Evolutionary conservation across 495 filamentous ascomycete species (phyloP), one percentile per base, ranked within the genome.

Genomic region (Staphylotrichum tortipilum): DNA sequence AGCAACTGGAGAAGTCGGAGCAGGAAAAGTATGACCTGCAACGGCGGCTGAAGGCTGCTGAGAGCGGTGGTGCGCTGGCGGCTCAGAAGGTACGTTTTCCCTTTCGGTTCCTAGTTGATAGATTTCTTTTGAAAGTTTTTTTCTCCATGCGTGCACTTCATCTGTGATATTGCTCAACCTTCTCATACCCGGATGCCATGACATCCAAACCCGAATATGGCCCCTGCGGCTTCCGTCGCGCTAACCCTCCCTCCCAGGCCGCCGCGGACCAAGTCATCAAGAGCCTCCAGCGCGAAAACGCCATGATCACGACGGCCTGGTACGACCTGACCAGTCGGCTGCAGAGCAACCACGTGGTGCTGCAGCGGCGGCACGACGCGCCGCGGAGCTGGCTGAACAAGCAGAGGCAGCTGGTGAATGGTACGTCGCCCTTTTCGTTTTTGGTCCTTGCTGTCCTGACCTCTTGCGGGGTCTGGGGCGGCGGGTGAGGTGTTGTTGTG

Each of bases 351-450:
- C 88, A 85, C 55, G 84, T 95, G 40, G 80, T 85, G 17, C 66
- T 89, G 57, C 84, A 79, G 65, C 74, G 81, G 60, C 73, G 86
- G 55, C 77, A 81, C 40, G 88, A 97, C 59, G 77, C 78, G 35
- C 88, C 88, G 28, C 83, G 78, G 64, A 91, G 89, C 60, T 97
- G 89, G 89, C 67, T 97, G 34, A 88, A 88, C 43, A 90, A 85
- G 69, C 91, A 96, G 72, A 76, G 90, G 66, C 82, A 77, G 63
- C 72, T 80, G 58, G 80, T 90, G 55, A 81, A 81, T 64, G 75
- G 71, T 74, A 30, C 60, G 68, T 51, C 12, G 7, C 33, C 19
- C 2, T 5, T n/a, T 6, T 36, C 11, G n/a, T n/a, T n/a, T n/a
- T n/a, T n/a, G n/a, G n/a, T n/a, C n/a, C n/a, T n/a, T n/a, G n/a